phyloP scores from a whole-genome alignment of 495 filamentous ascomycete genomes.

The Echria macrotheca region DNA sequence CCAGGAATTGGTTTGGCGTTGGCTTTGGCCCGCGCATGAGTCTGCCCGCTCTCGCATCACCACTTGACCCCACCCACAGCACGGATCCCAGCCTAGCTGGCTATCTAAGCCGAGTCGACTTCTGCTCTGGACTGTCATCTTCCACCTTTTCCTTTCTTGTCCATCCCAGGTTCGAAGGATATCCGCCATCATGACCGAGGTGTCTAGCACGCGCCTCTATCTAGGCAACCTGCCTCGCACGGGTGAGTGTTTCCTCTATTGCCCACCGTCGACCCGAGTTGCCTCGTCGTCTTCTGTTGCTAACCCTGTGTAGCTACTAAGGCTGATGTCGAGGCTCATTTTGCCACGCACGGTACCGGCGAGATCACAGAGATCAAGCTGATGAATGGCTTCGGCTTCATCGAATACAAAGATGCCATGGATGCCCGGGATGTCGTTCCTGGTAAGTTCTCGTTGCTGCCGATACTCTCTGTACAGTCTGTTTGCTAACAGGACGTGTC shows the following conservation, averaged over 20 bases:
- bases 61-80: too few species aligned
- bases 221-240: constrained; percentile 95
- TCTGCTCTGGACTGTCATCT: too few species aligned
- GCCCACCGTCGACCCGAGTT: too few species aligned
- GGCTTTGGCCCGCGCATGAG: too few species aligned
- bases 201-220: constrained; percentile 90
- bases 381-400: constrained; percentile 99
- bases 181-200: constrained; percentile 59
- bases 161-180: too few species aligned
- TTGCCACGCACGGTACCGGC: constrained; percentile 88
- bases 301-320: constrained; percentile 96
- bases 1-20: too few species aligned
- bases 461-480: constrained; percentile 3
- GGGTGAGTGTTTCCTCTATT: constrained; percentile 56
- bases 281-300: too few species aligned
- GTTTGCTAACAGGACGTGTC: constrained; percentile 14
- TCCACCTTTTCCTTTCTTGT: too few species aligned
- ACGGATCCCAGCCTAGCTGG: too few species aligned
- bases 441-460: constrained; percentile 53
- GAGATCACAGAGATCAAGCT: constrained; percentile 99
- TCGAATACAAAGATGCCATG: constrained; percentile 96
- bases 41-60: too few species aligned
- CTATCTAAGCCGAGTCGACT: too few species aligned
- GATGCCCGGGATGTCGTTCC: constrained; percentile 97
- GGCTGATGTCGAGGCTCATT: constrained; percentile 92